phyloP scores from a whole-genome alignment of 305 asterid species.

The Solanum chacoense region DNA sequence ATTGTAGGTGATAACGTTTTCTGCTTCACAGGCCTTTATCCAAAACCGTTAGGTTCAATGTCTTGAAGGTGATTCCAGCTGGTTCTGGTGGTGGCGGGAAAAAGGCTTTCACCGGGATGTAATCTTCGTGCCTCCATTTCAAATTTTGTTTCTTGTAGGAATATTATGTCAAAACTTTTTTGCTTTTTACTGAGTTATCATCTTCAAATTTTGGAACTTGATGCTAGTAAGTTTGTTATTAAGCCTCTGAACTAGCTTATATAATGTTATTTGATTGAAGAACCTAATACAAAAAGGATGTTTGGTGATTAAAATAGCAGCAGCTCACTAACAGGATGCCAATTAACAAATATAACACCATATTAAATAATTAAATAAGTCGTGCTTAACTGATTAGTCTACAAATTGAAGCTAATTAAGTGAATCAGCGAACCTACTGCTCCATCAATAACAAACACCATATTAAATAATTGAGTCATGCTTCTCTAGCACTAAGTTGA shows the following conservation, averaged over 20 bases:
- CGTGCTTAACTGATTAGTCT: neutral
- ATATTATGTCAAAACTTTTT: neutral
- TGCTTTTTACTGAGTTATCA: neutral
- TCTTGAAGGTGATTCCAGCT: conserved; percentile 25
- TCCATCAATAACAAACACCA: neutral
- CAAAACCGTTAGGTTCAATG: conserved; percentile 23
- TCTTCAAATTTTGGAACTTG: neutral
- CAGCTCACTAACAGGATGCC: neutral
- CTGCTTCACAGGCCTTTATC: conserved; percentile 19
- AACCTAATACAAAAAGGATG: neutral
- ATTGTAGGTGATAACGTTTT: neutral
- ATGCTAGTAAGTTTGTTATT: too few relatives aligned
- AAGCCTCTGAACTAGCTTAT: neutral
- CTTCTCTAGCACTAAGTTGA: neutral
- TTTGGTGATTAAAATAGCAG: neutral
- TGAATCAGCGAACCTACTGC: neutral
- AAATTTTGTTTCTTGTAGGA: neutral
- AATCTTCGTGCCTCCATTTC: neutral
- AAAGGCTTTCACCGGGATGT: conserved; percentile 23
- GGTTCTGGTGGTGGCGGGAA: conserved; percentile 26
- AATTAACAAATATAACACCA: neutral
- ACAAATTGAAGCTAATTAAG: neutral
- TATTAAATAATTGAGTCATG: too few relatives aligned
- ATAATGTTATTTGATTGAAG: neutral
- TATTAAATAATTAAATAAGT: too few relatives aligned